These are phyloP conservation scores for Mesembryanthemum crystallinum DNA, from an alignment of 148 eudicot species.

Conservation along the genomic window DNA sequence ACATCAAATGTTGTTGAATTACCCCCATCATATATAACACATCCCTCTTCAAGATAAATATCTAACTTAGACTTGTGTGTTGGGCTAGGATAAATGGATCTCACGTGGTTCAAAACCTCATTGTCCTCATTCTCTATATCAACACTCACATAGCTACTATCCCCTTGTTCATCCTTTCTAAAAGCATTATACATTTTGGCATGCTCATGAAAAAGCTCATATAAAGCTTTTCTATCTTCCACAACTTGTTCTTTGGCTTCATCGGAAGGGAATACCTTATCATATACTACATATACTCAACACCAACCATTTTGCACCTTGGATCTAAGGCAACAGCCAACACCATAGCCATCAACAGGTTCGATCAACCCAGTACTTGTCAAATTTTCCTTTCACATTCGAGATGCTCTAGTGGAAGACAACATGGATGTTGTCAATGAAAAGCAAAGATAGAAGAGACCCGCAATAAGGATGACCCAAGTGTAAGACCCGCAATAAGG, in stretches of 20 bases:
- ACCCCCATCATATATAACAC: not conserved
- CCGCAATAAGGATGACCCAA: no score
- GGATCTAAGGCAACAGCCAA: not conserved
- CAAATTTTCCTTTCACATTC: slow-evolving; percentile 4
- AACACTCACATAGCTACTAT: not conserved
- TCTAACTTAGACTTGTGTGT: not conserved
- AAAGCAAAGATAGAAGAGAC: no score
- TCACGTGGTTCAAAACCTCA: not conserved
- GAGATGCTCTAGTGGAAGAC: no score
- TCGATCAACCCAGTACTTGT: slow-evolving; percentile 7
- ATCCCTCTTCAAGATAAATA: not conserved
- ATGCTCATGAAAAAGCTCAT: not conserved
- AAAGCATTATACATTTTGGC: not conserved
- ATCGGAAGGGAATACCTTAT: not conserved
- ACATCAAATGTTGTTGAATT: not conserved
- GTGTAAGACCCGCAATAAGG: no score
- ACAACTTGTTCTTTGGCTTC: no score
- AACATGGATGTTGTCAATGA: no score
- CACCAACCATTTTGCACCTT: not conserved
- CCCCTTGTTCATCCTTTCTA: not conserved
- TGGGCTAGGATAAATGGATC: not conserved
- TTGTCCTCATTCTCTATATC: not conserved
- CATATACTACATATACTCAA: not conserved
- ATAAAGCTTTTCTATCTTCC: no score
- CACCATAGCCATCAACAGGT: slow-evolving; percentile 1